Conservation (phyloP, 257 asterid species). For the Phtheirospermum japonicum region DNA sequence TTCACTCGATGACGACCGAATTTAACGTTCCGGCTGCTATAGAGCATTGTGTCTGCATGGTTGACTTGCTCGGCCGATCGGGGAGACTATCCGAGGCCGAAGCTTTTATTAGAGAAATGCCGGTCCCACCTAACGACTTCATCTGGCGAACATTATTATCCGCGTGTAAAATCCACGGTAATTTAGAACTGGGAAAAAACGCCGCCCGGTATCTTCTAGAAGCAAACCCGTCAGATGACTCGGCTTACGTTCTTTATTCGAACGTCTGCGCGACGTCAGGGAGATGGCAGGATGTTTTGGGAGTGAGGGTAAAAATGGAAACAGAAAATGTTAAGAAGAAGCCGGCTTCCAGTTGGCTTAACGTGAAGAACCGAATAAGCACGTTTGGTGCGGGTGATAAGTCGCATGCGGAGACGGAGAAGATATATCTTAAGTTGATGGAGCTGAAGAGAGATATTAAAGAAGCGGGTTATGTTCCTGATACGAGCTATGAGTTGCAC, state of each 20-base stretch:
- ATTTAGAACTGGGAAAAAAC: background rate
- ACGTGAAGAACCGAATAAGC: background rate
- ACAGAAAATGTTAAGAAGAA: background rate
- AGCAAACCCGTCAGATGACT: background rate
- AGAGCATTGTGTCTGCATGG: conserved; percentile 1
- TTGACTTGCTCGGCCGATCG: conserved; percentile 6
- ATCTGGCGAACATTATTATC: conserved; percentile 3
- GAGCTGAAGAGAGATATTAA: conserved; percentile 2
- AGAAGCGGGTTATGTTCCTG: background rate
- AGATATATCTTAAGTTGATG: background rate
- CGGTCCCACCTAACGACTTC: background rate
- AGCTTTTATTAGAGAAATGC: background rate
- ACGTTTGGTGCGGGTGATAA: background rate
- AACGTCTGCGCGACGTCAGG: background rate
- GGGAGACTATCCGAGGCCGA: conserved; percentile 3
- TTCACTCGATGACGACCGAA: background rate
- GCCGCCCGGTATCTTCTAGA: background rate
- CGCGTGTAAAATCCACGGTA: background rate
- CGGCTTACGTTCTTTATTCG: background rate
- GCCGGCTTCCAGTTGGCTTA: conserved; percentile 10
- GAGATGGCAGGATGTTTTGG: background rate
- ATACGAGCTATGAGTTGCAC: conserved; percentile 4
- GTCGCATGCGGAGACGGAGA: background rate
- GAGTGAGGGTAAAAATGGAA: background rate
- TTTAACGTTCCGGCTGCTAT: background rate